Evolutionary conservation across 1,139 yeast genomes (phyloP).

Genomic region (Pichia cactophila): DNA sequence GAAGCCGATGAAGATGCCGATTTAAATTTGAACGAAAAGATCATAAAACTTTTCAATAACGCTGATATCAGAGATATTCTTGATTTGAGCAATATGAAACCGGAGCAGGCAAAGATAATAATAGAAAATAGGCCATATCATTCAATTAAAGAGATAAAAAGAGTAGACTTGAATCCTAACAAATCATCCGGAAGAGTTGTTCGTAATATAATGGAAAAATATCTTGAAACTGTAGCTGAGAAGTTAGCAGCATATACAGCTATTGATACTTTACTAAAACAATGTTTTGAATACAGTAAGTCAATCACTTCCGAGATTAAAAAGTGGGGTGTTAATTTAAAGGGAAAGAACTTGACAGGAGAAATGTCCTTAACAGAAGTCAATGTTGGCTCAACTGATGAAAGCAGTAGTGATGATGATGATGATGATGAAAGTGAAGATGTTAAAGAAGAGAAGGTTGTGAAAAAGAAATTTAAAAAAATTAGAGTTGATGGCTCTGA

Average conservation of each 20-base stretch:
- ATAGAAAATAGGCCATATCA: conserved; percentile 61
- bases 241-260: conserved; percentile 87
- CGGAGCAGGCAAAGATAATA: conserved; percentile 57
- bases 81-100: conserved; percentile 69
- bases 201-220: conserved; percentile 36
- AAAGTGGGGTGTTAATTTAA: conserved; percentile 77
- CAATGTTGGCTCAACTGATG: conserved; percentile 30
- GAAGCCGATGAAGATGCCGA: conserved; percentile 35
- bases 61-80: conserved; percentile 70
- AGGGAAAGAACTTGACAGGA: conserved; percentile 42
- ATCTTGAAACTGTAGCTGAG: conserved; percentile 61
- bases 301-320: conserved; percentile 64
- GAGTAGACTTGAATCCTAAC: conserved; percentile 38
- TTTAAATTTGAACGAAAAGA: conserved; percentile 53
- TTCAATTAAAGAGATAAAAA: conserved; percentile 47
- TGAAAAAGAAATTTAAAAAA: conserved; percentile 9
- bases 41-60: conserved; percentile 69
- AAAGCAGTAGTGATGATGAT: conserved; percentile 23
- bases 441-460: conserved; percentile 3
- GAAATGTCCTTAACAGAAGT: conserved; percentile 51
- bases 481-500: conserved; percentile 17
- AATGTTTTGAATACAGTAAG: conserved; percentile 74
- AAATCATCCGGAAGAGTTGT: conserved; percentile 14
- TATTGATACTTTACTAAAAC: conserved; percentile 79
- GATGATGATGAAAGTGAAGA: background rate